A percentile compares a stretch with the other conserved stretches of the same genome.
Conservation (phyloP, 2,329 filamentous ascomycete genomes). For the Massarina eburnea region DNA sequence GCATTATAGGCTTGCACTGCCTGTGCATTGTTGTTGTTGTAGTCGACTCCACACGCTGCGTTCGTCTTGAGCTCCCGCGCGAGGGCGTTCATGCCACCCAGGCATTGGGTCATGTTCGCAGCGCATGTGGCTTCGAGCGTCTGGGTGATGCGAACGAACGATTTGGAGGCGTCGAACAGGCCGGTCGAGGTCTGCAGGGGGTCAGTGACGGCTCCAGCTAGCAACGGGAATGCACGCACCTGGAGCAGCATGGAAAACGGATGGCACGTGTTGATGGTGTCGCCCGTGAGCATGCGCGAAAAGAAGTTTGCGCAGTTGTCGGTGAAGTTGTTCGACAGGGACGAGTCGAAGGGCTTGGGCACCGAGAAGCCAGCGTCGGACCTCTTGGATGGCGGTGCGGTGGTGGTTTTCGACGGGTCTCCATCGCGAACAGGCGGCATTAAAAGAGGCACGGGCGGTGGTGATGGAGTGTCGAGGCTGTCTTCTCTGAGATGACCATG, state of each 20-base stretch:
- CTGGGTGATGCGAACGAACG: constrained; percentile 70
- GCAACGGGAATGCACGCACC: constrained; percentile 50
- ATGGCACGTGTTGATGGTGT: constrained; percentile 72
- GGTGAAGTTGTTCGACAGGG: constrained; percentile 56
- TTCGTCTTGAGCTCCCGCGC: constrained; percentile 65
- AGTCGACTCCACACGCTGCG: constrained; percentile 72
- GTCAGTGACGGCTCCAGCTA: constrained; percentile 10
- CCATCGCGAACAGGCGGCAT: constrained; percentile 37
- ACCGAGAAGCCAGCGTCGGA: constrained; percentile 31
- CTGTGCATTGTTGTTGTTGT: constrained; percentile 64
- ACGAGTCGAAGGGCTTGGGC: constrained; percentile 51
- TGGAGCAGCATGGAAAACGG: constrained; percentile 83
- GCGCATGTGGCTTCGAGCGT: constrained; percentile 78
- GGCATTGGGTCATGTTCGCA: constrained; percentile 67
- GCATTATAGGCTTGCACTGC: constrained; percentile 76
- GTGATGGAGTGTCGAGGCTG: constrained; percentile 28
- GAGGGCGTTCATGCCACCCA: constrained; percentile 62
- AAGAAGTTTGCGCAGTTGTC: constrained; percentile 68
- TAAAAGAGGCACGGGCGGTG: constrained; percentile 29
- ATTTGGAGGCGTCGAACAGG: constrained; percentile 79
- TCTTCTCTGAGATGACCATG: constrained; percentile 34
- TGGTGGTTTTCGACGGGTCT: constrained; percentile 23
- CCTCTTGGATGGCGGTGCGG: constrained; percentile 27
- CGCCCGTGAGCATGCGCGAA: constrained; percentile 63
- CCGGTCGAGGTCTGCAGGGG: constrained; percentile 69